Evolutionary conservation across 306 rosid species (phyloP).

Genomic region (Lathyrus oleraceus): DNA sequence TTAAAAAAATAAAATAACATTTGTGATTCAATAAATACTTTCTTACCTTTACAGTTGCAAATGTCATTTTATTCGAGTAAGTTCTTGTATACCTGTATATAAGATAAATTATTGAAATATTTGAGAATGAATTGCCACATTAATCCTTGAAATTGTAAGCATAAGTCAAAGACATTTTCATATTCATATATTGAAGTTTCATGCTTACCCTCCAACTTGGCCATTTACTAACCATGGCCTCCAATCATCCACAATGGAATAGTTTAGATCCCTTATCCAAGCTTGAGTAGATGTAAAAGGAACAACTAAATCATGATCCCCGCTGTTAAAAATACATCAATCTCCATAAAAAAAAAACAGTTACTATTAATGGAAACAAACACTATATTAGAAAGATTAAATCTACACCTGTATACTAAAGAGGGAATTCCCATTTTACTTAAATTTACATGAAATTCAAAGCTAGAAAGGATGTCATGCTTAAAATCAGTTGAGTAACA

Average conservation of each 20-base stretch:
- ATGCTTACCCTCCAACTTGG: constrained; percentile 53
- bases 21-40: neutral
- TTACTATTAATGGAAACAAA: neutral
- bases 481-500: neutral
- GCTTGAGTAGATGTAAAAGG: constrained; percentile 47
- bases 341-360: neutral
- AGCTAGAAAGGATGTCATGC: neutral
- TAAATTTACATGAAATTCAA: constrained; percentile 47
- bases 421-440: constrained; percentile 43
- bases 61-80: constrained; percentile 48
- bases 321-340: constrained; percentile 37
- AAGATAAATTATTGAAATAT: neutral
- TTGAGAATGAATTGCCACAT: too few relatives aligned
- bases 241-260: constrained; percentile 44
- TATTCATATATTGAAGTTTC: neutral
- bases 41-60: constrained; percentile 51
- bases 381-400: constrained; percentile 5
- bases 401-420: constrained; percentile 48
- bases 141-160: too few relatives aligned
- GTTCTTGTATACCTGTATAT: constrained; percentile 29
- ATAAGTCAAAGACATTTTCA: too few relatives aligned
- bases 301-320: constrained; percentile 51
- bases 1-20: neutral
- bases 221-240: constrained; percentile 47
- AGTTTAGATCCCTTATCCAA: constrained; percentile 56